Conservation (phyloP, 139 green algal genomes). For the Trebouxia sp. region DNA sequence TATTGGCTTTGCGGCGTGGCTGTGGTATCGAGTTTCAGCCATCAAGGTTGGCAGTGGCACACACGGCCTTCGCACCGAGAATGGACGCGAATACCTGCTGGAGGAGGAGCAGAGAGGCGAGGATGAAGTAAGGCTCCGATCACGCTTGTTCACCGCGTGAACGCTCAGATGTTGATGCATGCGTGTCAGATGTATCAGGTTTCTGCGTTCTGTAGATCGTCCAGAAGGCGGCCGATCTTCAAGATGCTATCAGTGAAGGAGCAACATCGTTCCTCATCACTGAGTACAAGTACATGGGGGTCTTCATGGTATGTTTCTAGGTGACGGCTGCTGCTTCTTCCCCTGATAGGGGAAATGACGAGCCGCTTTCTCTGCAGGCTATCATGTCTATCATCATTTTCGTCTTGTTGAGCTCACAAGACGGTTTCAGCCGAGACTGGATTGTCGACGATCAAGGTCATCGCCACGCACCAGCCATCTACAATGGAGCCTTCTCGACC, state of each 20-base stretch:
- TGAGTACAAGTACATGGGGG: slow-evolving; percentile 92
- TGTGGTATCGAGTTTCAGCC: slow-evolving; percentile 68
- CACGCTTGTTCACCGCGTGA: neutral
- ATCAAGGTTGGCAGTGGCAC: slow-evolving; percentile 58
- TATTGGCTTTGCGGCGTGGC: slow-evolving; percentile 70
- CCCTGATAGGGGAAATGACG: neutral
- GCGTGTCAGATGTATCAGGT: neutral
- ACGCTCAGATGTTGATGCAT: neutral
- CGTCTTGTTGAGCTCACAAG: slow-evolving; percentile 84
- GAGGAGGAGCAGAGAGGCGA: slow-evolving; percentile 77
- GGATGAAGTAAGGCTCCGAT: slow-evolving; percentile 44
- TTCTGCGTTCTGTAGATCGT: slow-evolving; percentile 67
- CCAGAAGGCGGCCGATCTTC: slow-evolving; percentile 85
- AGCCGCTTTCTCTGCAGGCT: slow-evolving; percentile 48
- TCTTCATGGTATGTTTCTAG: slow-evolving; percentile 76
- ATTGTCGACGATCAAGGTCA: slow-evolving; percentile 58
- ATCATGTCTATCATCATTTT: slow-evolving; percentile 93
- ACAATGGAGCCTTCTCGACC: slow-evolving; percentile 91
- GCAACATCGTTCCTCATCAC: slow-evolving; percentile 92
- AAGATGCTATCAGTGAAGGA: slow-evolving; percentile 88
- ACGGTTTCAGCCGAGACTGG: slow-evolving; percentile 72
- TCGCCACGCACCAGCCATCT: slow-evolving; percentile 60
- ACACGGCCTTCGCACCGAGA: slow-evolving; percentile 46
- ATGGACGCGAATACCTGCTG: slow-evolving; percentile 81
- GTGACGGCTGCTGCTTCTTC: neutral